A percentile compares a stretch with the other conserved stretches of the same genome.
These are phyloP conservation scores for Aspergillus kassunensis DNA, from an alignment of 495 filamentous ascomycete species.

Conservation along the genomic window DNA sequence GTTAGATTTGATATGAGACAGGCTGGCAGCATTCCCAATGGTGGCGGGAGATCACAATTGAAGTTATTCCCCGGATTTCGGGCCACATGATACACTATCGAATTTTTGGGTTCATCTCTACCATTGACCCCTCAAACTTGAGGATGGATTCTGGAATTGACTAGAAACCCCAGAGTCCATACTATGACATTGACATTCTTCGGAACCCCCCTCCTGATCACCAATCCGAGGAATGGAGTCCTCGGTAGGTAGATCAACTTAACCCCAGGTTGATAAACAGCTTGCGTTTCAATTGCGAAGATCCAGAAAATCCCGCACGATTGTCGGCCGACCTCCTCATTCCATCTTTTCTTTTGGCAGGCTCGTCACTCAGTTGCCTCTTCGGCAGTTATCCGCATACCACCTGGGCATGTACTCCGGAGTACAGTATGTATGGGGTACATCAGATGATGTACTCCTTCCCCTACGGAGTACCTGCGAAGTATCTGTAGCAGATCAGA, in stretches of 20 bases:
- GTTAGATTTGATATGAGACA: conserved; percentile 4
- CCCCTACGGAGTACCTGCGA: neutral
- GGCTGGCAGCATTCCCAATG: too few species aligned
- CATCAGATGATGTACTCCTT: neutral
- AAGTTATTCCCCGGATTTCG: conserved; percentile 12
- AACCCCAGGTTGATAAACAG: neutral
- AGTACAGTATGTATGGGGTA: neutral
- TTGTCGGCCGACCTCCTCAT: neutral
- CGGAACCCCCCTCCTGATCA: neutral
- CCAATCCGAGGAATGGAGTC: neutral
- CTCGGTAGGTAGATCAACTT: neutral
- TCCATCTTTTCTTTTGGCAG: neutral
- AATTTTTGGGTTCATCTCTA: conserved; percentile 6
- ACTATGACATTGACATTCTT: too few species aligned
- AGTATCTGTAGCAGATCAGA: too few species aligned
- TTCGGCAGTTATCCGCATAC: conserved; percentile 7
- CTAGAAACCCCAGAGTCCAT: too few species aligned
- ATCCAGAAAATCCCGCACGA: neutral
- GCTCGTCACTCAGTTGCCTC: conserved; percentile 1
- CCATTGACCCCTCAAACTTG: neutral
- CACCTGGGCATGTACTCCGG: neutral
- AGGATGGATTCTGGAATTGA: too few species aligned
- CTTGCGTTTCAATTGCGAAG: neutral
- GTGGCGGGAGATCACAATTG: too few species aligned
- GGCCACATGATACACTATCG: neutral